Conservation (phyloP, 768 basidiomycete genomes). For the Trichaptum fuscoviolaceum region DNA sequence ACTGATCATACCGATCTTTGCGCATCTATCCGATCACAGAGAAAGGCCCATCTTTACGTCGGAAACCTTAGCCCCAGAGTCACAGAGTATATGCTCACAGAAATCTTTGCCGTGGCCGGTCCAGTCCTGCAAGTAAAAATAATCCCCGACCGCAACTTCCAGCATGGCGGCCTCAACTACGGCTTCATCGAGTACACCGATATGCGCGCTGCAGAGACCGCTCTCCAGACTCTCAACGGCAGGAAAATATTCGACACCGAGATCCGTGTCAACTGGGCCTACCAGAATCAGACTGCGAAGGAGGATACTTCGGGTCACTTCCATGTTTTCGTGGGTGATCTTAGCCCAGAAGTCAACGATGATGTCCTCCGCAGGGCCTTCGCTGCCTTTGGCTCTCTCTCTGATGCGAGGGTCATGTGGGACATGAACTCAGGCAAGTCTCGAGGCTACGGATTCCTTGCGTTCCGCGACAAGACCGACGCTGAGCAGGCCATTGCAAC, state of each 20-base stretch:
- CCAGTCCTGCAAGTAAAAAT: slow-evolving; percentile 99
- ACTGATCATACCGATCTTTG: slow-evolving; percentile 20
- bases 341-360: slow-evolving; percentile 98
- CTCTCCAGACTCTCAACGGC: slow-evolving; percentile 96
- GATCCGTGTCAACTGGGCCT: slow-evolving; percentile 99
- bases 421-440: slow-evolving; percentile 99
- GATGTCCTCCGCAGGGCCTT: slow-evolving; percentile 96
- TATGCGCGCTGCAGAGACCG: slow-evolving; percentile 98
- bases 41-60: slow-evolving; percentile 96
- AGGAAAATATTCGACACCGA: slow-evolving; percentile 99
- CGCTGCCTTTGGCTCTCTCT: slow-evolving; percentile 92
- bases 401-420: slow-evolving; percentile 99
- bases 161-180: slow-evolving; percentile 98
- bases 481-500: slow-evolving; percentile 99
- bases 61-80: slow-evolving; percentile 97
- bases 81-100: slow-evolving; percentile 98
- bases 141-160: slow-evolving; percentile 98
- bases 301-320: slow-evolving; percentile 97
- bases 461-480: slow-evolving; percentile 98
- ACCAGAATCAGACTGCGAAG: slow-evolving; percentile 97
- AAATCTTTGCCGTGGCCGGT: slow-evolving; percentile 95
- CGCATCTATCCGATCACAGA: slow-evolving; percentile 35
- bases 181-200: slow-evolving; percentile 99
- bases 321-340: slow-evolving; percentile 99
- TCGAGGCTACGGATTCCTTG: slow-evolving; percentile 96